Conservation (phyloP, 1,284 basidiomycete species). For the Trametes hirsuta region DNA sequence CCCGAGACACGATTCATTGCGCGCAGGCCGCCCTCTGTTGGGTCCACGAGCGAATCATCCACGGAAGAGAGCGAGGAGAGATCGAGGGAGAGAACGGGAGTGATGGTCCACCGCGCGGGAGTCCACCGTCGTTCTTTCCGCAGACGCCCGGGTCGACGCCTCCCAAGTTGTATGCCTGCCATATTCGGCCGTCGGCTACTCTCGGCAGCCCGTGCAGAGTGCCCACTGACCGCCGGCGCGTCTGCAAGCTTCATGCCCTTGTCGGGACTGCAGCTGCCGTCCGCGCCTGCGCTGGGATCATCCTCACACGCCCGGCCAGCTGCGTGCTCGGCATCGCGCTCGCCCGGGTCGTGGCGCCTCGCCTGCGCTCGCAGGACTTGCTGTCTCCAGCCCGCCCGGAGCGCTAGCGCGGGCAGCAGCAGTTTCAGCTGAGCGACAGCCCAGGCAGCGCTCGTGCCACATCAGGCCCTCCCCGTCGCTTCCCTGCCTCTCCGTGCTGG, state of each 20-base stretch:
- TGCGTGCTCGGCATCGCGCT: too few relatives aligned
- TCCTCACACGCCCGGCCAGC: too few relatives aligned
- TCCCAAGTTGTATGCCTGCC: conserved; percentile 9
- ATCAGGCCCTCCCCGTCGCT: not conserved
- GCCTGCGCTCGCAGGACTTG: too few relatives aligned
- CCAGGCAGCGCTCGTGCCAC: too few relatives aligned
- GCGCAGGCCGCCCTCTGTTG: not conserved
- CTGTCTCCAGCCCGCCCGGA: too few relatives aligned
- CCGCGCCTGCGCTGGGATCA: not conserved
- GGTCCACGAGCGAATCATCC: not conserved
- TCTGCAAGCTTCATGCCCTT: not conserved
- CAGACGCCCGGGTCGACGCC: conserved; percentile 5
- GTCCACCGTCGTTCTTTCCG: not conserved
- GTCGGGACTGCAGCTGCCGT: conserved; percentile 1
- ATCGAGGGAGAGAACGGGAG: not conserved
- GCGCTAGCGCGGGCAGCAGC: too few relatives aligned
- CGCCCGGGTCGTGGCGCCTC: too few relatives aligned
- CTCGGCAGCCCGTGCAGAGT: conserved; percentile 1
- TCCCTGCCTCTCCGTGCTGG: not conserved
- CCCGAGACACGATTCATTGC: conserved; percentile 3
- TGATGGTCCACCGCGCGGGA: too few relatives aligned
- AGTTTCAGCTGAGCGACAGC: too few relatives aligned
- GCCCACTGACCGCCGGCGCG: not conserved
- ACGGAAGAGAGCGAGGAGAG: not conserved
- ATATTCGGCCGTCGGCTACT: conserved; percentile 9